Base-by-base conservation (phyloP, 2,329 filamentous ascomycete genomes). In the Xylariaceae sp. region DNA sequence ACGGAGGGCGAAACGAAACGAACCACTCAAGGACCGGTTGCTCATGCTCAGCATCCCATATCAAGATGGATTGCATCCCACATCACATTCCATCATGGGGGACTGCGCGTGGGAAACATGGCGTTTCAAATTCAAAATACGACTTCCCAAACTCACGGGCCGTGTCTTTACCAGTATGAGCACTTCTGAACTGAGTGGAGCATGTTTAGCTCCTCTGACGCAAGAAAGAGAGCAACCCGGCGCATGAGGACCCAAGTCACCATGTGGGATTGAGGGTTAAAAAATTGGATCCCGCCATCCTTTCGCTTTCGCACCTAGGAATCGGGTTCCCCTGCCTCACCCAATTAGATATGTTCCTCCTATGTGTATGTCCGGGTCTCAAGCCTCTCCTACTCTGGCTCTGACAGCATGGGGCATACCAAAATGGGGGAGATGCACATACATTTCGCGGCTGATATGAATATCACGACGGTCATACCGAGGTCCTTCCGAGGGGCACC, bases 121-220 rank as follows among this genome's bases (percentile, higher is more conserved):
- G 13, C n/a, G 40, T 50, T 42, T 50, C 41, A 35, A 30, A 37
- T 50, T 29, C 55, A n/a, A n/a, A n/a, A n/a, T n/a, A n/a, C 46
- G 32, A 47, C 32, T 20, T 44, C 36, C 37, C 42, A 49, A 36
- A 33, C 27, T 46, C 27, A 30, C 32, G 50, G 46, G 43, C 20
- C 21, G n/a, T 41, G 40, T n/a, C 26, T 44, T 29, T 43, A 16
- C 30, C 18, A 40, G 45, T 46, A 18, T n/a, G n/a, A n/a, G n/a
- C n/a, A n/a, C n/a, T n/a, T n/a, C n/a, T n/a, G n/a, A n/a, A n/a
- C n/a, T n/a, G n/a, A n/a, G n/a, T n/a, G n/a, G n/a, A n/a, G n/a
- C n/a, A n/a, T 35, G 24, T 15, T 11, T 21, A 24, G 16, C 39
- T 23, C 27, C 20, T 47, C 40, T 44, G 42, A 41, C 24, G 32